Conservation (phyloP, 768 basidiomycete genomes). For the Trametes maxima region DNA sequence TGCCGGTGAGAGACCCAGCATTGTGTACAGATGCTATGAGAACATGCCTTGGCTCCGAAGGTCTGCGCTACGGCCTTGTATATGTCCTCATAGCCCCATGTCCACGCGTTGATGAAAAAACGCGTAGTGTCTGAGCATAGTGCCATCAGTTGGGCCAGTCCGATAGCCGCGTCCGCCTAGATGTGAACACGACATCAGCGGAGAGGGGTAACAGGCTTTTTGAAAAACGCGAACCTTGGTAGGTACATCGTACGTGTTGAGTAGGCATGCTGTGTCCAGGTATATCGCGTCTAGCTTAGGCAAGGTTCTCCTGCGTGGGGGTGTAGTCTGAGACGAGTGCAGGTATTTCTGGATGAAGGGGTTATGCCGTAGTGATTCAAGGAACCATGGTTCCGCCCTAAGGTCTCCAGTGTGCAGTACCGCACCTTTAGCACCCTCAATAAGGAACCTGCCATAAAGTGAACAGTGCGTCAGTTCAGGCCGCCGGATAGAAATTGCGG, state of each 20-base stretch:
- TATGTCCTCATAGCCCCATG: slow-evolving; percentile 95
- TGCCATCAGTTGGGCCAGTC: slow-evolving; percentile 69
- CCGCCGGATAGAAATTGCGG: neutral
- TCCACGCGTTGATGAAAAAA: slow-evolving; percentile 94
- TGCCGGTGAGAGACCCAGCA: neutral
- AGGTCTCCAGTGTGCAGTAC: slow-evolving; percentile 94
- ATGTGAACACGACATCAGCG: neutral
- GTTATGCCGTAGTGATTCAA: slow-evolving; percentile 68
- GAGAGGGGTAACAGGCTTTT: neutral
- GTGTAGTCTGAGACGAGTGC: slow-evolving; percentile 27
- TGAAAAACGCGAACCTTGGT: slow-evolving; percentile 15
- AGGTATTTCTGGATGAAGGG: slow-evolving; percentile 76
- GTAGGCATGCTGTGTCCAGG: slow-evolving; percentile 29
- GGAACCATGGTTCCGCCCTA: slow-evolving; percentile 81
- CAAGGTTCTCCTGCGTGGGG: neutral
- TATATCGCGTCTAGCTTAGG: slow-evolving; percentile 30
- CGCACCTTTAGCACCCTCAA: slow-evolving; percentile 68
- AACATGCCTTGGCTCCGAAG: slow-evolving; percentile 63
- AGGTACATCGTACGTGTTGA: slow-evolving; percentile 19
- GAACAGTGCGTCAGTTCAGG: neutral
- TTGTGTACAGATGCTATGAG: neutral
- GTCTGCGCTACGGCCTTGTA: slow-evolving; percentile 70
- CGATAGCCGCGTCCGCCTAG: slow-evolving; percentile 69
- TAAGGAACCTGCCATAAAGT: slow-evolving; percentile 64
- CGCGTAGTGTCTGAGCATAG: slow-evolving; percentile 63